These are phyloP conservation scores for Pyrenophora graminea DNA, from an alignment of 2,329 filamentous ascomycete genomes.

Conservation along the genomic window DNA sequence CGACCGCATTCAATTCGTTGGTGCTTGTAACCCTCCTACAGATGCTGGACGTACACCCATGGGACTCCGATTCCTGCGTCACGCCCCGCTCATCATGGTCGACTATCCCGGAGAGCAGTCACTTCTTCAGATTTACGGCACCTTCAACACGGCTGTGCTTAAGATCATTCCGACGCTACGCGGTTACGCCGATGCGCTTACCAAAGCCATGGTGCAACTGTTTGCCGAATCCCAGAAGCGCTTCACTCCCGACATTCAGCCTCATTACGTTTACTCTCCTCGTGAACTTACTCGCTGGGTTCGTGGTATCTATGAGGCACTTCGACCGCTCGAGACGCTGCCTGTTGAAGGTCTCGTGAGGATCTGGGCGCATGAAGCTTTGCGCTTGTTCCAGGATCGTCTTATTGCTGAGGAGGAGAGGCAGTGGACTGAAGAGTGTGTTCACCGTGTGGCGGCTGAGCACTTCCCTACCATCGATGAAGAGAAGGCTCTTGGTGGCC, in stretches of 20 bases:
- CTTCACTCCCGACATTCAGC: slow-evolving; percentile 96
- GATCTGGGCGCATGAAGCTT: slow-evolving; percentile 97
- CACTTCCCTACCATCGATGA: slow-evolving; percentile 97
- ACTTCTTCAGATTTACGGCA: slow-evolving; percentile 95
- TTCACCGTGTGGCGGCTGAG: slow-evolving; percentile 83
- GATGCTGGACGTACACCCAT: slow-evolving; percentile 95
- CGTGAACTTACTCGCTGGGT: slow-evolving; percentile 98
- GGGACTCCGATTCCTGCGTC: slow-evolving; percentile 89
- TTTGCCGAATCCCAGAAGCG: slow-evolving; percentile 92
- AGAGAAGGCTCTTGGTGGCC: slow-evolving; percentile 82
- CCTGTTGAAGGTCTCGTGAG: slow-evolving; percentile 89
- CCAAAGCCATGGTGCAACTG: slow-evolving; percentile 95
- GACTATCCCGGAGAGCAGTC: slow-evolving; percentile 97
- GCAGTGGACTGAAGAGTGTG: slow-evolving; percentile 89
- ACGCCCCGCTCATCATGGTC: slow-evolving; percentile 99
- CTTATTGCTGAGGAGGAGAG: slow-evolving; percentile 93
- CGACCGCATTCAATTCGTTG: slow-evolving; percentile 98
- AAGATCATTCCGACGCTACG: slow-evolving; percentile 96
- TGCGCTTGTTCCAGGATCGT: slow-evolving; percentile 96
- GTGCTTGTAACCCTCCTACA: slow-evolving; percentile 96
- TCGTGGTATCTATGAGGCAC: slow-evolving; percentile 94
- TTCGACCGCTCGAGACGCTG: slow-evolving; percentile 85
- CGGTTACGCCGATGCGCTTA: slow-evolving; percentile 91
- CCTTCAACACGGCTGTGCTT: slow-evolving; percentile 93
- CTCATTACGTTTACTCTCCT: slow-evolving; percentile 98